Evolutionary conservation across 371 early-diverging fungal species (phyloP).

Genomic region (Actinomucor elegans): DNA sequence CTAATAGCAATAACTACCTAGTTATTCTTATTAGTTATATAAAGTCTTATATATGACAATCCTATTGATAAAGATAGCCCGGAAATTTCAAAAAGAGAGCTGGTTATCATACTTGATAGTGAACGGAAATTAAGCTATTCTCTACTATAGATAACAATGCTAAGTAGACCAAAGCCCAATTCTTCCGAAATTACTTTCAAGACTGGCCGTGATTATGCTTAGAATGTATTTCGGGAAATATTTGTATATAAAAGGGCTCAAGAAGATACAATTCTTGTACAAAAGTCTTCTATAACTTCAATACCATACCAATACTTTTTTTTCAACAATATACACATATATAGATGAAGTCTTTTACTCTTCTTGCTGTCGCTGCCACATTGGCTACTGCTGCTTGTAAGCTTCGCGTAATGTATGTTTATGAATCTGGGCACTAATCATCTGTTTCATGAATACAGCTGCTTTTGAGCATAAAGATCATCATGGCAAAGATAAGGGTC

Average conservation of each 20-base stretch:
- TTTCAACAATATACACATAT: not conserved
- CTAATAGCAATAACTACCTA: no score
- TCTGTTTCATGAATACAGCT: not conserved
- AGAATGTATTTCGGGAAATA: constrained; percentile 1
- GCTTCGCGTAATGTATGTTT: not conserved
- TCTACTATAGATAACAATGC: not conserved
- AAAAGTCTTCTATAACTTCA: not conserved
- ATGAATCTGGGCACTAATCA: not conserved
- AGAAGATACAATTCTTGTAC: not conserved
- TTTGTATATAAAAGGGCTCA: not conserved
- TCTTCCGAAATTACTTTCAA: constrained; percentile 10
- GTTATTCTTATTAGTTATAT: no score
- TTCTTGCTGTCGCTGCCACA: constrained; percentile 22
- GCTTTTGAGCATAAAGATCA: not conserved
- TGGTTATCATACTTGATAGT: no score
- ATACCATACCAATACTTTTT: constrained; percentile 5
- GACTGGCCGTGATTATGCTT: not conserved
- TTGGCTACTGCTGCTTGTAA: constrained; percentile 23
- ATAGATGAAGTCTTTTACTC: constrained; percentile 27
- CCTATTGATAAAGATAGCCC: no score
- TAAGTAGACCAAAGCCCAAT: not conserved
- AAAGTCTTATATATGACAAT: no score
- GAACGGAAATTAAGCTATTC: constrained; percentile 3
- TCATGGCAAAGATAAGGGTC: not conserved
- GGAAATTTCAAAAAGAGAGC: no score